phyloP scores from a whole-genome alignment of 2,329 filamentous ascomycete genomes.

The Phialocephala sp. region DNA sequence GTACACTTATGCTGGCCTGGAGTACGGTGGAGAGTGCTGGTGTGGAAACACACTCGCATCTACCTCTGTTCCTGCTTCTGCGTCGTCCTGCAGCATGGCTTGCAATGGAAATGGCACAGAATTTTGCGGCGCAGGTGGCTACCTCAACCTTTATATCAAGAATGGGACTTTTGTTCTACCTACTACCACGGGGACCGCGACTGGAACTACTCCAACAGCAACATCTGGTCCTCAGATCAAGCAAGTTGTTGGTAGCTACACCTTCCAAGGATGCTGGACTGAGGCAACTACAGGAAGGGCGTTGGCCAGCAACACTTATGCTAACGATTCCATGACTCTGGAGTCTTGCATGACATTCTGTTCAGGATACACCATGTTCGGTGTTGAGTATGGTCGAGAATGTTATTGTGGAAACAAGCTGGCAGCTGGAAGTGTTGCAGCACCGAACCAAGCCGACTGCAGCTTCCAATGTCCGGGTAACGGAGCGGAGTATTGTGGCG shows the following conservation, averaged over 20 bases:
- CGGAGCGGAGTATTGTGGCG: constrained; percentile 42
- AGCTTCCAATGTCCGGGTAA: constrained; percentile 37
- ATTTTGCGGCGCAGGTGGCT: constrained; percentile 43
- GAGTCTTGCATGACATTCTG: constrained; percentile 43
- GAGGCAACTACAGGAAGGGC: constrained; percentile 39
- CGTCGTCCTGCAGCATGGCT: constrained; percentile 40
- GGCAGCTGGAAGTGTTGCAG: constrained; percentile 30
- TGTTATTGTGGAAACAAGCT: constrained; percentile 44
- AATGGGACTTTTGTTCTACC: constrained; percentile 23
- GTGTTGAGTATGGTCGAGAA: constrained; percentile 48
- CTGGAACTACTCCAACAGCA: constrained; percentile 24
- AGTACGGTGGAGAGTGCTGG: constrained; percentile 41
- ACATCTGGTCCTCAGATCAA: constrained; percentile 29
- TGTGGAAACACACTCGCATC: constrained; percentile 38
- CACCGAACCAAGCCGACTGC: constrained; percentile 35
- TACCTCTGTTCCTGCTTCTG: constrained; percentile 30
- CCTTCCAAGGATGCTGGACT: constrained; percentile 42
- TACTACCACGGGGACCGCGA: neutral
- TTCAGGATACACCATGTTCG: constrained; percentile 43
- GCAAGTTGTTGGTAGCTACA: constrained; percentile 30
- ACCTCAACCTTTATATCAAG: constrained; percentile 39
- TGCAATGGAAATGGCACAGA: constrained; percentile 37
- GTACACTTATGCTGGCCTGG: constrained; percentile 49
- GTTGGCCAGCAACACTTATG: constrained; percentile 32
- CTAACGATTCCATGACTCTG: constrained; percentile 42